A percentile compares a stretch with the other conserved stretches of the same genome.
Evolutionary conservation across 2,329 filamentous ascomycete genomes (phyloP).

Genomic region (Phyllosticta citriasiana): DNA sequence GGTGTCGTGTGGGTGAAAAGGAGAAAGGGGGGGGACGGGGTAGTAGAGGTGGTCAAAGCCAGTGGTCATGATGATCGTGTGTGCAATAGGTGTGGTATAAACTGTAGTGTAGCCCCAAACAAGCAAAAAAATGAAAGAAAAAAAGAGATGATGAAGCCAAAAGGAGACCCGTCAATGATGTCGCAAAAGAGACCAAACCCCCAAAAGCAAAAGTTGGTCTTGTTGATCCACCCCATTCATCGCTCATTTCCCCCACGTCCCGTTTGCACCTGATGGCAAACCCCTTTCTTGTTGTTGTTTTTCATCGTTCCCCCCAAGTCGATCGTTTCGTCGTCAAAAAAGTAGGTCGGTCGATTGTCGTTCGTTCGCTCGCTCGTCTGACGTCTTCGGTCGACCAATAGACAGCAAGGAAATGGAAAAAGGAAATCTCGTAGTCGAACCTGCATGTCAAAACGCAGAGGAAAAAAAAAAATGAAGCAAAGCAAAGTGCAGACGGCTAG

Average conservation of each 20-base stretch:
- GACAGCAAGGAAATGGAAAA: background rate
- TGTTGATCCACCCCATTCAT: background rate
- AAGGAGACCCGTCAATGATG: background rate
- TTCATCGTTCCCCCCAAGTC: background rate
- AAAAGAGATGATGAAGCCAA: background rate
- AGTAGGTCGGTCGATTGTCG: background rate
- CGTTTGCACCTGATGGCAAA: background rate
- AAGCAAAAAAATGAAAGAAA: background rate
- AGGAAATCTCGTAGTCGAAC: background rate
- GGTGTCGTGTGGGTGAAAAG: no score
- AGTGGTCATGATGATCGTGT: background rate
- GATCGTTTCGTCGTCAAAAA: background rate
- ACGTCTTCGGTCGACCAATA: background rate
- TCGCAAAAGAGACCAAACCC: background rate
- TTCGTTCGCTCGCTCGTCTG: background rate
- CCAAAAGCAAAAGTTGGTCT: background rate
- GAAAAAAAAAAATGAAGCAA: background rate
- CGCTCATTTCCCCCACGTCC: background rate
- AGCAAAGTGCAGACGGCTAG: background rate
- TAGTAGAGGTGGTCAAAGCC: background rate
- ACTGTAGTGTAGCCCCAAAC: background rate
- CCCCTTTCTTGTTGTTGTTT: background rate
- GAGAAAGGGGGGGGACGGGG: no score
- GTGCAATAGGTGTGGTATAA: background rate
- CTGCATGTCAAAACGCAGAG: background rate